Evolutionary conservation across 1,284 basidiomycete species (phyloP).

Genomic region (Puccinia polysora): DNA sequence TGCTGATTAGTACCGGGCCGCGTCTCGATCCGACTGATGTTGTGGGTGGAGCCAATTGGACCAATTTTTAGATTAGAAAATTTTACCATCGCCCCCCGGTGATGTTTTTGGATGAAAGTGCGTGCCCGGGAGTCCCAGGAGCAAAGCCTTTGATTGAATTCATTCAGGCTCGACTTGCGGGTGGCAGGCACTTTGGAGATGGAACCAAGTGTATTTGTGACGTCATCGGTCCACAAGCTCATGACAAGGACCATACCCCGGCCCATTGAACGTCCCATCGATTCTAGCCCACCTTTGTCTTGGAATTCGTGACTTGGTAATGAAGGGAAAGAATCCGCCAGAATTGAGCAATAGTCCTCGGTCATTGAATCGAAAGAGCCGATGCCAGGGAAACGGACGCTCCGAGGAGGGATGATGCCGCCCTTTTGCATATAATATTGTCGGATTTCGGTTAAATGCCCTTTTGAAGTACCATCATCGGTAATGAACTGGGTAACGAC

Average conservation of each 20-base stretch:
- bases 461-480: neutral
- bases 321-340: too few relatives aligned
- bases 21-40: too few relatives aligned
- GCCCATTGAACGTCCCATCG: constrained; percentile 11
- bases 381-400: neutral
- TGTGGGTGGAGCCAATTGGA: neutral
- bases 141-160: neutral
- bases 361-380: neutral
- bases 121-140: neutral
- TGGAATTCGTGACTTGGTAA: neutral
- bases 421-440: constrained; percentile 15
- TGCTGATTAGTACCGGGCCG: too few relatives aligned
- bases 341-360: constrained; percentile 12
- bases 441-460: constrained; percentile 16
- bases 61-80: constrained; percentile 28
- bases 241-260: constrained; percentile 30
- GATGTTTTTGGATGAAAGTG: constrained; percentile 2
- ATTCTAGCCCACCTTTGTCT: neutral
- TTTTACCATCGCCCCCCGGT: constrained; percentile 10
- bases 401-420: neutral
- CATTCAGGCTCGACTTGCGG: neutral
- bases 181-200: neutral
- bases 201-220: neutral
- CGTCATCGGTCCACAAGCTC: constrained; percentile 18
- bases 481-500: constrained; percentile 32